Percentiles rank a stretch among this genome's conserved stretches.
Conservation (phyloP, 148 eudicot species). For the Vaccinium myrtillus region DNA sequence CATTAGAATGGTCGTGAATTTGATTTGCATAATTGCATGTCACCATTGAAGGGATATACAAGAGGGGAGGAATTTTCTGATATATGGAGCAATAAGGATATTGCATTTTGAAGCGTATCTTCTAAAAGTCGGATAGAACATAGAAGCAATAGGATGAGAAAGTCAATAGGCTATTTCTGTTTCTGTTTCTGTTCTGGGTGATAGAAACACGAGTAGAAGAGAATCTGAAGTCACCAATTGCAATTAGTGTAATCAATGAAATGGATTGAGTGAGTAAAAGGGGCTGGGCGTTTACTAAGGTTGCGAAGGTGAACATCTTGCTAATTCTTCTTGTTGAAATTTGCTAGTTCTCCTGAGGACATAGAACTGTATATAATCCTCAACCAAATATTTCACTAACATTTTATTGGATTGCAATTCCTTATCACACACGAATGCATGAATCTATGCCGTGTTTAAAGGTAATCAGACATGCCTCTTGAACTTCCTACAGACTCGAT, state of each 20-base stretch:
- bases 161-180: neutral
- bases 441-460: too few species aligned
- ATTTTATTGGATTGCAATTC: too few species aligned
- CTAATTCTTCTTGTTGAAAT: neutral
- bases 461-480: too few species aligned
- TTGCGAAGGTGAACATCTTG: neutral
- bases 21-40: neutral
- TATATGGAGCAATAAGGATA: neutral
- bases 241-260: neutral
- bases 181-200: neutral
- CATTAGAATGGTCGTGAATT: neutral
- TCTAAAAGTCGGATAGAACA: neutral
- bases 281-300: neutral
- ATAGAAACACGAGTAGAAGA: neutral
- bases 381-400: neutral
- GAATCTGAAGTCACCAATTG: neutral
- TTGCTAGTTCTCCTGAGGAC: neutral
- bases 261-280: neutral
- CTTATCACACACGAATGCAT: too few species aligned
- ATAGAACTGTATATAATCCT: neutral
- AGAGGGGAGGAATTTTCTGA: neutral
- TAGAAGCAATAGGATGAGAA: neutral
- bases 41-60: neutral
- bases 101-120: neutral
- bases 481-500: too few species aligned